These are phyloP conservation scores for Aureobasidium pullulans DNA, from an alignment of 2,329 filamentous ascomycete species.

Conservation along the genomic window DNA sequence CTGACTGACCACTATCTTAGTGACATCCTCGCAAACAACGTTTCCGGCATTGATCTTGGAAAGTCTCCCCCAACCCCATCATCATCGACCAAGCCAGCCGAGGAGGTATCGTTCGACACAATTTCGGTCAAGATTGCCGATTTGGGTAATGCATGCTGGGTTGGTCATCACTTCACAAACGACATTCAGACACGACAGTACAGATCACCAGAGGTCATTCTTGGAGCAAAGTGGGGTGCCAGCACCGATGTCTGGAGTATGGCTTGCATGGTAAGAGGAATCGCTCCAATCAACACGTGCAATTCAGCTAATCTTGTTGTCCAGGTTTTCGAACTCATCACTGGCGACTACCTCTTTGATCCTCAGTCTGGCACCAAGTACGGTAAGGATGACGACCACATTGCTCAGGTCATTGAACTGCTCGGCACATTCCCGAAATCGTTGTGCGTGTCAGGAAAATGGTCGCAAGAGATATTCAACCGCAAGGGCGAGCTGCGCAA, in stretches of 20 bases:
- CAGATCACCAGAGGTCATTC: constrained; percentile 90
- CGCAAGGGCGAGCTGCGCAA: constrained; percentile 94
- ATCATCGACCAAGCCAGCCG: constrained; percentile 46
- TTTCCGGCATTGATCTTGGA: constrained; percentile 89
- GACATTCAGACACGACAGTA: constrained; percentile 98
- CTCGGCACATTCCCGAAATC: constrained; percentile 90
- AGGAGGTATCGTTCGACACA: constrained; percentile 59
- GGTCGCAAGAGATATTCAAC: constrained; percentile 98
- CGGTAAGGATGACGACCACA: constrained; percentile 98
- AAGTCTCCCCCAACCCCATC: constrained; percentile 53
- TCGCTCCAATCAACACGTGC: background rate
- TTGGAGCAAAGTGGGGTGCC: constrained; percentile 97
- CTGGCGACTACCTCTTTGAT: constrained; percentile 96
- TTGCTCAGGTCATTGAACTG: constrained; percentile 96
- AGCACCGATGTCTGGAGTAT: constrained; percentile 99
- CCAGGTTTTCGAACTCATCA: constrained; percentile 94
- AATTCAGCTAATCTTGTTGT: background rate
- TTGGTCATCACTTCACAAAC: constrained; percentile 97
- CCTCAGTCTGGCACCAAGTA: constrained; percentile 98
- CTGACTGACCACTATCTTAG: constrained; percentile 23
- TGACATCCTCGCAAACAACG: constrained; percentile 83
- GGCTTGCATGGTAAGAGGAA: constrained; percentile 82
- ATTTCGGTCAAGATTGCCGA: constrained; percentile 99
- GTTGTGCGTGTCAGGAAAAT: constrained; percentile 86
- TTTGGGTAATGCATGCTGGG: constrained; percentile 97